These are phyloP conservation scores for Lipomyces yamadae DNA, from an alignment of 805 yeast species.

Conservation along the genomic window DNA sequence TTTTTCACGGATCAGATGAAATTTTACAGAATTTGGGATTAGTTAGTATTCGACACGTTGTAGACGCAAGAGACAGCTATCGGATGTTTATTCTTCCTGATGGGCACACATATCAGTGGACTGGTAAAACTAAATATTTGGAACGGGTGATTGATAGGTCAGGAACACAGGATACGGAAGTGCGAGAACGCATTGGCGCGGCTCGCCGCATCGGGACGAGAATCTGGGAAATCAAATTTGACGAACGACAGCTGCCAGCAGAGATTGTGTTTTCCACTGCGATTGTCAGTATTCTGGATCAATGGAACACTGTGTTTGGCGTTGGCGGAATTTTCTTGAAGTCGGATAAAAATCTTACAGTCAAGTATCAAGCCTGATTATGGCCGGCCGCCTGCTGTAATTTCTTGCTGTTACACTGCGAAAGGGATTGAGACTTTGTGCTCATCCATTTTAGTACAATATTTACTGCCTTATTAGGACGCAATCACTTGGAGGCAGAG, in stretches of 20 bases:
- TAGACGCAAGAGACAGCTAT: slow-evolving; percentile 65
- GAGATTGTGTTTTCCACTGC: slow-evolving; percentile 66
- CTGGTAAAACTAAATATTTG: slow-evolving; percentile 60
- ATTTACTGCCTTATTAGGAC: background rate
- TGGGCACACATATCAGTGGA: slow-evolving; percentile 69
- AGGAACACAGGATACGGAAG: slow-evolving; percentile 50
- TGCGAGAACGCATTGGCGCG: slow-evolving; percentile 66
- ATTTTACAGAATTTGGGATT: slow-evolving; percentile 53
- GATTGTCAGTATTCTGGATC: slow-evolving; percentile 64
- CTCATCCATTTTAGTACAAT: background rate
- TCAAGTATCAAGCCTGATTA: slow-evolving; percentile 11
- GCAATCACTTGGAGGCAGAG: background rate
- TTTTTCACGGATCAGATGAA: slow-evolving; percentile 14
- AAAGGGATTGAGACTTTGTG: background rate
- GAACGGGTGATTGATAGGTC: slow-evolving; percentile 64
- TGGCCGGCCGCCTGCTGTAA: background rate
- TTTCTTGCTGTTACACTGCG: background rate
- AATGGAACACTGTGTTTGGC: slow-evolving; percentile 65
- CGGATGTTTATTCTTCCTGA: slow-evolving; percentile 64
- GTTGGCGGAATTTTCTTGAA: slow-evolving; percentile 60
- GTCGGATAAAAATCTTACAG: slow-evolving; percentile 24
- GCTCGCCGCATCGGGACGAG: slow-evolving; percentile 58
- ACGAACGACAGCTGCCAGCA: slow-evolving; percentile 59
- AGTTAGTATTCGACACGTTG: slow-evolving; percentile 64
- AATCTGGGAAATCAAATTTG: slow-evolving; percentile 62